Evolutionary conservation across 2,329 filamentous ascomycete genomes (phyloP).

Genomic region (Fusarium odoratissimum): DNA sequence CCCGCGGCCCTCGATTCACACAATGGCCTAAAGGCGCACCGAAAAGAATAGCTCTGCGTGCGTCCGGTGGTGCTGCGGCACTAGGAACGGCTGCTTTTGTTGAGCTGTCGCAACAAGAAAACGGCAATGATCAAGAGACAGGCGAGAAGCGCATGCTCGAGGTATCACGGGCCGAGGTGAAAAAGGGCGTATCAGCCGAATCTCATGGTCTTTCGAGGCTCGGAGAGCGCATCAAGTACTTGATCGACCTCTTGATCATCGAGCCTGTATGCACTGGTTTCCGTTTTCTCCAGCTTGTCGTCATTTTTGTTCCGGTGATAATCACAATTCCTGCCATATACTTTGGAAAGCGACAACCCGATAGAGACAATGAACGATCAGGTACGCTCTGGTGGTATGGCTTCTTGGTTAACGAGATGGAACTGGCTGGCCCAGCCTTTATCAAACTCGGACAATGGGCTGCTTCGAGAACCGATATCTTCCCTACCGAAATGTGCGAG

Average conservation of each 20-base stretch:
- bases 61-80: slow-evolving; percentile 54
- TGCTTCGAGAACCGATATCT: slow-evolving; percentile 94
- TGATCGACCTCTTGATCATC: slow-evolving; percentile 78
- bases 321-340: slow-evolving; percentile 82
- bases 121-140: slow-evolving; percentile 67
- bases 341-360: slow-evolving; percentile 73
- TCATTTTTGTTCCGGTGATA: slow-evolving; percentile 93
- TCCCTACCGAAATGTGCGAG: slow-evolving; percentile 89
- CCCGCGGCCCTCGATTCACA: slow-evolving; percentile 40
- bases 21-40: slow-evolving; percentile 40
- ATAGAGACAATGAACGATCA: slow-evolving; percentile 77
- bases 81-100: slow-evolving; percentile 69
- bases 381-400: slow-evolving; percentile 96
- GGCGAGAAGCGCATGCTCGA: slow-evolving; percentile 89
- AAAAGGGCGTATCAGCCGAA: slow-evolving; percentile 72
- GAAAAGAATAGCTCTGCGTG: slow-evolving; percentile 51
- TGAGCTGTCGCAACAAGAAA: slow-evolving; percentile 66
- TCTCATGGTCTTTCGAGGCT: slow-evolving; percentile 69
- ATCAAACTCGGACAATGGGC: slow-evolving; percentile 99
- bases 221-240: slow-evolving; percentile 70
- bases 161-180: slow-evolving; percentile 80
- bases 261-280: slow-evolving; percentile 89
- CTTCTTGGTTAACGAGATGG: slow-evolving; percentile 90
- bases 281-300: slow-evolving; percentile 86
- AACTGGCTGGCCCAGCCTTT: slow-evolving; percentile 92